Conservation (phyloP, 2,329 filamentous ascomycete species). For the Curvularia hawaiiensis region DNA sequence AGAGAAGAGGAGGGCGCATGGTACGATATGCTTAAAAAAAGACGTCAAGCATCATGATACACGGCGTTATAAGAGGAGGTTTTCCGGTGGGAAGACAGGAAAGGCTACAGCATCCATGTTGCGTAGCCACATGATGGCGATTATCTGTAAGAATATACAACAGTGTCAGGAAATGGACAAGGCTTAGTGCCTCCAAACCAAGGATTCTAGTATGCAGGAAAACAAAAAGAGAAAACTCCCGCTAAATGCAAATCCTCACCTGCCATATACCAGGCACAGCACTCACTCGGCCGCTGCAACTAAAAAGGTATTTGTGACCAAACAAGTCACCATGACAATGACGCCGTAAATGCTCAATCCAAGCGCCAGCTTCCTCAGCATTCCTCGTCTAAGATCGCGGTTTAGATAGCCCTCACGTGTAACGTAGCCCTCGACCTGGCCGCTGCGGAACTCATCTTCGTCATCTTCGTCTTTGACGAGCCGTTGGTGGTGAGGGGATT, state of each 20-base stretch:
- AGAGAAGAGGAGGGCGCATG: background rate
- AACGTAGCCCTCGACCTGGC: slow-evolving; percentile 56
- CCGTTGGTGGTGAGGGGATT: slow-evolving; percentile 83
- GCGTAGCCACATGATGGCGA: background rate
- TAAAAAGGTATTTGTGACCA: slow-evolving; percentile 85
- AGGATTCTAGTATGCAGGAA: background rate
- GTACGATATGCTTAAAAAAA: background rate
- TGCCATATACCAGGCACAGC: background rate
- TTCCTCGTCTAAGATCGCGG: slow-evolving; percentile 67
- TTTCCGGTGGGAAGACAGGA: background rate
- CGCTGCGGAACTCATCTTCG: slow-evolving; percentile 65
- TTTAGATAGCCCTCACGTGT: slow-evolving; percentile 55
- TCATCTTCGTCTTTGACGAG: slow-evolving; percentile 92
- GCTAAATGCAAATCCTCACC: slow-evolving; percentile 7
- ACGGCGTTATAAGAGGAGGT: background rate
- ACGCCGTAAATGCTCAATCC: slow-evolving; percentile 81
- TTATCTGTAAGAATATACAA: background rate
- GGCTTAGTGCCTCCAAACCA: background rate
- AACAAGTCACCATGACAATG: slow-evolving; percentile 86
- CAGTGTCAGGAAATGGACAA: background rate
- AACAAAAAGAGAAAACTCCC: slow-evolving; percentile 4
- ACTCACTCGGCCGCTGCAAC: slow-evolving; percentile 62
- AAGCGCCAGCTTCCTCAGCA: slow-evolving; percentile 74
- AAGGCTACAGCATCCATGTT: background rate
- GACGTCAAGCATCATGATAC: background rate